Conservation (phyloP, 78 protist species). For the Dictyostelium citrinum region DNA sequence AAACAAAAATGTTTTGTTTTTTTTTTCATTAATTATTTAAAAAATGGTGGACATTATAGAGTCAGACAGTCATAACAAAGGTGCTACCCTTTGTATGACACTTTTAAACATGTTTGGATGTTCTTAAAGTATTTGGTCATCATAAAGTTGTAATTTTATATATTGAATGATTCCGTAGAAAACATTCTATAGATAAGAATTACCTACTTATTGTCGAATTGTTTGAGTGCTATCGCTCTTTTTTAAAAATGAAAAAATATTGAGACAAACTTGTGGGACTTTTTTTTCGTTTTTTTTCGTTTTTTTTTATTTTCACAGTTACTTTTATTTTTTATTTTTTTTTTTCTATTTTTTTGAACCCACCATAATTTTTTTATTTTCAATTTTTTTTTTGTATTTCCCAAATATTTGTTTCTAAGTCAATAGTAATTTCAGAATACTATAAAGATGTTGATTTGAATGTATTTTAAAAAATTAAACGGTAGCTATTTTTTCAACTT, state of each 20-base stretch:
- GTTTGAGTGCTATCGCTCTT: neutral
- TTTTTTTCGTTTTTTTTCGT: too few relatives aligned
- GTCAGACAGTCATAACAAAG: neutral
- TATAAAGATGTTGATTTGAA: neutral
- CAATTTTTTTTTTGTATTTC: too few relatives aligned
- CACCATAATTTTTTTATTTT: too few relatives aligned
- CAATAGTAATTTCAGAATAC: neutral
- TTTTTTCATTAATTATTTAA: neutral
- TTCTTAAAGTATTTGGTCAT: neutral
- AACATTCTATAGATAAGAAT: neutral
- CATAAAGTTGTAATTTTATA: neutral
- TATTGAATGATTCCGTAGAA: neutral
- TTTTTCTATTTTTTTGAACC: too few relatives aligned
- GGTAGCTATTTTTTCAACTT: too few relatives aligned
- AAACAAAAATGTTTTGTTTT: too few relatives aligned
- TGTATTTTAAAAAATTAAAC: too few relatives aligned
- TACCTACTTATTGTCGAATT: conserved; percentile 8
- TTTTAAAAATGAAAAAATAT: neutral
- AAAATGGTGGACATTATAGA: neutral
- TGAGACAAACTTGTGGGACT: neutral
- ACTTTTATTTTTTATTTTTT: too few relatives aligned
- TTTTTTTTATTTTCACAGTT: too few relatives aligned
- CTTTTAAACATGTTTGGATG: conserved; percentile 6
- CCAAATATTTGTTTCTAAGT: too few relatives aligned
- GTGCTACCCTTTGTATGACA: neutral